A percentile compares a stretch with the other conserved stretches of the same genome.
phyloP scores from a whole-genome alignment of 768 basidiomycete species.

The Asterophora lycoperdoides region DNA sequence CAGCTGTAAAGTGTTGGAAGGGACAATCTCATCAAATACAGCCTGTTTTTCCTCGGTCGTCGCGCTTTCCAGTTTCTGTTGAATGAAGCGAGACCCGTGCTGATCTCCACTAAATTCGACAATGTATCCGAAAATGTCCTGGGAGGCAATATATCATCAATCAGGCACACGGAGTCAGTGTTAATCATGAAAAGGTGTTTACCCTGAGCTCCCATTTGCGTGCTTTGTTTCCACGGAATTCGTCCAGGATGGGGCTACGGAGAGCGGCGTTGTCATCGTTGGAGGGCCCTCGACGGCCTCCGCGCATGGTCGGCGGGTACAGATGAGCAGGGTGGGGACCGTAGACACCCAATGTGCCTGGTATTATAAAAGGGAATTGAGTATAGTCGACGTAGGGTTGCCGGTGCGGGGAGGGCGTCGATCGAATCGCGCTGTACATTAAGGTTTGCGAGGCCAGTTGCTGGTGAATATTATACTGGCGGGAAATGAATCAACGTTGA shows the following conservation, averaged over 20 bases:
- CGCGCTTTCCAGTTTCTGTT: constrained; percentile 76
- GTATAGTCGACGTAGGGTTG: constrained; percentile 52
- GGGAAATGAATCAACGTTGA: constrained; percentile 8
- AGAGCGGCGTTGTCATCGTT: constrained; percentile 29
- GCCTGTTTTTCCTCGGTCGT: constrained; percentile 73
- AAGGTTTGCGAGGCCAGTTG: constrained; percentile 39
- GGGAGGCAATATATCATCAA: constrained; percentile 9
- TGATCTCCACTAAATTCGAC: constrained; percentile 94
- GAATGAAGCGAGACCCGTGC: constrained; percentile 97
- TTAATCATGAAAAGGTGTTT: constrained; percentile 20
- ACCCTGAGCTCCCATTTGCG: constrained; percentile 82
- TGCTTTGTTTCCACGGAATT: constrained; percentile 77
- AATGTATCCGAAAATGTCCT: constrained; percentile 85
- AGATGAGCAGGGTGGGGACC: constrained; percentile 33
- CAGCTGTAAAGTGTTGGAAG: constrained; percentile 65
- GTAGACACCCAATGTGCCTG: constrained; percentile 39
- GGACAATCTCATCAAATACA: constrained; percentile 86
- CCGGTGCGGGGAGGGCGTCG: constrained; percentile 39
- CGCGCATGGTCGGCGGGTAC: constrained; percentile 37
- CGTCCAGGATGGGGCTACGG: constrained; percentile 75
- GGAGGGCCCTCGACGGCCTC: constrained; percentile 42
- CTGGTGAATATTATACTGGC: constrained; percentile 43
- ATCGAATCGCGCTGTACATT: constrained; percentile 38
- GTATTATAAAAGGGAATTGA: constrained; percentile 42
- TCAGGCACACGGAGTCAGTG: constrained; percentile 10